These are phyloP conservation scores for Stenocarpella maydis DNA, from an alignment of 2,329 filamentous ascomycete genomes.

Conservation along the genomic window DNA sequence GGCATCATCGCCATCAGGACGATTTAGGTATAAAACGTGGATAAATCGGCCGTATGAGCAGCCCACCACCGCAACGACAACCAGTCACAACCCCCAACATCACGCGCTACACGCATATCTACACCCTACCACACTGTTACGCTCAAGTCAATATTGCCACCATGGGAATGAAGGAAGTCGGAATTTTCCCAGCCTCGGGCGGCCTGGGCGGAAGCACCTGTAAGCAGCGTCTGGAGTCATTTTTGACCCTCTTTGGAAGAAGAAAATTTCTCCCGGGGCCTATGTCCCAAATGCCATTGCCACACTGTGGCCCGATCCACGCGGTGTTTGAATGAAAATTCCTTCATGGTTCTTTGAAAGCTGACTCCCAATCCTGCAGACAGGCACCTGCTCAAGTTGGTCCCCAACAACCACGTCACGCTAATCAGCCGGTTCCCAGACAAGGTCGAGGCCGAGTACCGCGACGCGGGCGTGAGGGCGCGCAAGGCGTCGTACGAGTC, in stretches of 20 bases:
- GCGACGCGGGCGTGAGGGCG: conserved; percentile 54
- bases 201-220: conserved; percentile 60
- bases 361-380: no score
- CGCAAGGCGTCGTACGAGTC: conserved; percentile 61
- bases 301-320: no score
- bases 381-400: conserved; percentile 53
- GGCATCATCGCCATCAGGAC: not conserved
- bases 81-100: not conserved
- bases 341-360: no score
- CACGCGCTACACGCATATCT: conserved; percentile 13
- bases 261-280: no score
- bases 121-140: not conserved
- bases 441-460: conserved; percentile 49
- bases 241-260: no score
- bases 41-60: not conserved
- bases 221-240: no score
- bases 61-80: not conserved
- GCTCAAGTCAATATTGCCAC: not conserved
- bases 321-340: no score
- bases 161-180: conserved; percentile 46
- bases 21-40: not conserved
- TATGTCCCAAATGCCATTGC: no score
- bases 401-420: conserved; percentile 54
- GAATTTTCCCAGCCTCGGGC: conserved; percentile 61
- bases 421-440: conserved; percentile 56